A percentile compares a stretch with the other conserved stretches of the same genome.
Evolutionary conservation across 2,329 filamentous ascomycete genomes (phyloP).

Genomic region (Paraphoma sp.): DNA sequence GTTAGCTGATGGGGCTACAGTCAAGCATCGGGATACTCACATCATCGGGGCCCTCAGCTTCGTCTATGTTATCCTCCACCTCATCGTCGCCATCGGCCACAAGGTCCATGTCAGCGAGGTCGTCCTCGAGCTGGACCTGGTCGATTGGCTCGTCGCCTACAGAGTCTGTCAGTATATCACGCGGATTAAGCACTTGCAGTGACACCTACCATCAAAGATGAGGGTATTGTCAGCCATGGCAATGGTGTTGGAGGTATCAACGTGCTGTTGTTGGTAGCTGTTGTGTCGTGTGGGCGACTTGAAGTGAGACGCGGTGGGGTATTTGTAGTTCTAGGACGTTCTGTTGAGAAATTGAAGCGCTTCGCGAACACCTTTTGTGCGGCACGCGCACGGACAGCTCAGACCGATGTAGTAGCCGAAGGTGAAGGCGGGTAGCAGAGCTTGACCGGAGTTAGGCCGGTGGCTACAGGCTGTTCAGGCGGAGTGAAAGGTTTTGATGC

Average conservation of each 20-base stretch:
- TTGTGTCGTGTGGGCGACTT: not conserved
- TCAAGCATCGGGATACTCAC: constrained; percentile 2
- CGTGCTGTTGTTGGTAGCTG: not conserved
- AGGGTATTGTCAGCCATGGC: constrained; percentile 21
- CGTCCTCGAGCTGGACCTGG: constrained; percentile 6
- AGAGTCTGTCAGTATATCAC: constrained; percentile 3
- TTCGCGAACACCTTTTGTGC: not conserved
- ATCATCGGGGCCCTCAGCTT: constrained; percentile 4
- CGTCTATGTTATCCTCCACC: constrained; percentile 6
- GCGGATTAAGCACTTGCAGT: not conserved
- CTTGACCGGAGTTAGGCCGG: not conserved
- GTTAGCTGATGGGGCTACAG: constrained; percentile 4
- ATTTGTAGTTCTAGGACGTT: not conserved
- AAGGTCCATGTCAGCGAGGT: constrained; percentile 11
- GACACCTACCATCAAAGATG: constrained; percentile 20
- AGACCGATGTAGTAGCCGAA: constrained; percentile 2
- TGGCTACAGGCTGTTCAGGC: not conserved
- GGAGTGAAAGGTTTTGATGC: not conserved
- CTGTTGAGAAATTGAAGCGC: not conserved
- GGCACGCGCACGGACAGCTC: not conserved
- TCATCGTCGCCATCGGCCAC: constrained; percentile 10
- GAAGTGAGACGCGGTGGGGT: constrained; percentile 2
- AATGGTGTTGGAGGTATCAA: not conserved
- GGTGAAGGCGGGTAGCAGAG: constrained; percentile 5
- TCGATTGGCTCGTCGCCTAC: constrained; percentile 14